Evolutionary conservation across 2,329 filamentous ascomycete genomes (phyloP), one percentile per base, ranked within the genome.

Genomic region (Venturia nashicola): DNA sequence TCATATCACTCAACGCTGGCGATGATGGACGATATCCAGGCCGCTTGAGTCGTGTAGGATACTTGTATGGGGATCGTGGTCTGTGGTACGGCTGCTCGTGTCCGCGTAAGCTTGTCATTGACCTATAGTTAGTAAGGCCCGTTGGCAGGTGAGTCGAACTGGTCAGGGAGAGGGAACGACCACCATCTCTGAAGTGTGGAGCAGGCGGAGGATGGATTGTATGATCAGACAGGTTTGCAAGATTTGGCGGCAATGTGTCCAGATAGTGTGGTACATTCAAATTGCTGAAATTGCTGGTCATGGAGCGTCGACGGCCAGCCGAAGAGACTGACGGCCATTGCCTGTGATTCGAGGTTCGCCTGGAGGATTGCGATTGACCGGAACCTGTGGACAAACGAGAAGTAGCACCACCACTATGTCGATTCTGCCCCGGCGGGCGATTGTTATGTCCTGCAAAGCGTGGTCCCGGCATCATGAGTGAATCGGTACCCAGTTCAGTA

Each of bases 401-500:
- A 51, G 67, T 66, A 51, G 72, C 70, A 61, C 34, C 46, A 8
- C 51, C 62, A 39, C 62, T 61, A 12, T 60, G 20, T 23, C 64
- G 60, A 59, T 62, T 34, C 59, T 43, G 39, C n/a, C 36, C 20
- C 27, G 27, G 61, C 12, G 20, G 36, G 14, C 42, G 40, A 32
- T 64, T 51, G 34, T 64, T 64, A 12, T 60, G 36, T 32, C 32
- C 55, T 23, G 59, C 34, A 43, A 65, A 61, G 44, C 63, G 57
- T 64, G 59, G 62, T 20, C 18, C 27, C 11, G 62, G 42, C 36
- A 48, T 43, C 42, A 59, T 27, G 23, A 68, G 61, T 74, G 74
- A 6, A 72, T 72, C 60, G 20, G 79, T 69, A 36, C 78, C 78
- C 60, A 78, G 75, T 68, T 80, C 79, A 1, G 77, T 80, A 9